Percentiles rank a stretch among this genome's conserved stretches.
phyloP scores from a whole-genome alignment of 2,329 filamentous ascomycete genomes.

The Fusarium chlamydosporum region DNA sequence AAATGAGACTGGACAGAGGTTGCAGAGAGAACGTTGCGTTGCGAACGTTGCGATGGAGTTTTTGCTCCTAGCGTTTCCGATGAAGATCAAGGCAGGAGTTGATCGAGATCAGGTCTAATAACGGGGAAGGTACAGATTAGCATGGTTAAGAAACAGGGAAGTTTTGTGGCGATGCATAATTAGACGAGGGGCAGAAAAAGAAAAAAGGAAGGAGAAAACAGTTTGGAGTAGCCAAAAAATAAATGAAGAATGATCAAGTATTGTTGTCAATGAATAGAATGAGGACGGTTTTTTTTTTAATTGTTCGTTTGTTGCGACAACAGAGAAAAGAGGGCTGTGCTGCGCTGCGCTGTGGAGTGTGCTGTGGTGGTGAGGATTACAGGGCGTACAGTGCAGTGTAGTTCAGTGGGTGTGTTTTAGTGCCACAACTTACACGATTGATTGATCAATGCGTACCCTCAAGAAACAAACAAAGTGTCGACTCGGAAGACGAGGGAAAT shows the following conservation, averaged over 20 bases:
- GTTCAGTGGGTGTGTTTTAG: slow-evolving; percentile 18
- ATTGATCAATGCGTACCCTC: slow-evolving; percentile 28
- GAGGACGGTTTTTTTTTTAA: slow-evolving; percentile 4
- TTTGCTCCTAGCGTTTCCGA: slow-evolving; percentile 43
- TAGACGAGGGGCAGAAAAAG: slow-evolving; percentile 10
- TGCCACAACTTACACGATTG: slow-evolving; percentile 44
- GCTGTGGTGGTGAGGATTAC: slow-evolving; percentile 19
- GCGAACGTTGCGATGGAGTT: slow-evolving; percentile 2
- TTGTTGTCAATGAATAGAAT: slow-evolving; percentile 1
- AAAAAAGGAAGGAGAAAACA: background rate
- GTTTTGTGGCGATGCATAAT: slow-evolving; percentile 30
- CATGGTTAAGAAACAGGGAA: slow-evolving; percentile 34
- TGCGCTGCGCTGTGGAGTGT: background rate
- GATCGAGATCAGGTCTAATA: slow-evolving; percentile 41
- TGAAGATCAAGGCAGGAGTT: slow-evolving; percentile 32
- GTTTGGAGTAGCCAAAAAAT: background rate
- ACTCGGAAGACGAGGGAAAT: slow-evolving; percentile 33
- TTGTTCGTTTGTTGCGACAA: slow-evolving; percentile 12
- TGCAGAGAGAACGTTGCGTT: slow-evolving; percentile 7
- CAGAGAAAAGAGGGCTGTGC: slow-evolving; percentile 7
- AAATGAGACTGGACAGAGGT: slow-evolving; percentile 22
- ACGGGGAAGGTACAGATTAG: slow-evolving; percentile 48
- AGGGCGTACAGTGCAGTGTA: slow-evolving; percentile 16
- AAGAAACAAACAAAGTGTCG: slow-evolving; percentile 37
- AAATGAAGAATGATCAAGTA: slow-evolving; percentile 8